Base-by-base conservation (phyloP, 805 yeast genomes). In the Saturnispora zaruensis region DNA sequence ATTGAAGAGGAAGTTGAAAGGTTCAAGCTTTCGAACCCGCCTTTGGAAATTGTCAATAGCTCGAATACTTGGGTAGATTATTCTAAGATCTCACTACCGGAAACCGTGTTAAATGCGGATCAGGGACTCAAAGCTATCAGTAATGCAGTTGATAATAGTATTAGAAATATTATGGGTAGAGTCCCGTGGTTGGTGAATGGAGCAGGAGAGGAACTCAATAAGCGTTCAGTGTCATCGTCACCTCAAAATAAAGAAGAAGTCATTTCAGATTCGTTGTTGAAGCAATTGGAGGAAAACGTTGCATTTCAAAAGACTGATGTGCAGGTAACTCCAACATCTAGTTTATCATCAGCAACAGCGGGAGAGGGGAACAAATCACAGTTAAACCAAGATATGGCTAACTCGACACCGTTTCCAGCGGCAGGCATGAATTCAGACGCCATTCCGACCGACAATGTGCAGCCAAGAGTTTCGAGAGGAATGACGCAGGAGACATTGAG, bases 41-140 rank as follows among this genome's bases (percentile, higher is more conserved):
- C 44, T 20, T 7, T 48, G 25, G 14, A 50, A 13, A 36, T 36
- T 41, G 33, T 7, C 47, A 36, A 36, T 16, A 43, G 46, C 37
- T 53, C 40, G 16, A 55, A 23, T 52, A 55, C 42, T 49, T 50
- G 47, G 50, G 49, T 54, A 1, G 50, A 53, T 36, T 52, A 52
- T 44, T 49, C 51, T 1, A 53, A 50, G 33, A 41, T 54, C n/a
- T 23, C 50, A 6, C 34, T 55, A 32, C 51, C 59, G 9, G 54
- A 49, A 20, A 28, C 58, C 2, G 50, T 65, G 6, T 63, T 64
- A 38, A 63, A 61, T 42, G 69, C 71, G 1, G 69, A 67, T 50
- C 70, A 67, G 52, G 69, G 71, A 1, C 33, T 67, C 6, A 54
- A 66, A 45, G 60, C 63, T 9, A 64, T 67, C 14, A 64, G 69